Conservation (phyloP, 2,329 filamentous ascomycete species). For the Colletotrichum costaricense region DNA sequence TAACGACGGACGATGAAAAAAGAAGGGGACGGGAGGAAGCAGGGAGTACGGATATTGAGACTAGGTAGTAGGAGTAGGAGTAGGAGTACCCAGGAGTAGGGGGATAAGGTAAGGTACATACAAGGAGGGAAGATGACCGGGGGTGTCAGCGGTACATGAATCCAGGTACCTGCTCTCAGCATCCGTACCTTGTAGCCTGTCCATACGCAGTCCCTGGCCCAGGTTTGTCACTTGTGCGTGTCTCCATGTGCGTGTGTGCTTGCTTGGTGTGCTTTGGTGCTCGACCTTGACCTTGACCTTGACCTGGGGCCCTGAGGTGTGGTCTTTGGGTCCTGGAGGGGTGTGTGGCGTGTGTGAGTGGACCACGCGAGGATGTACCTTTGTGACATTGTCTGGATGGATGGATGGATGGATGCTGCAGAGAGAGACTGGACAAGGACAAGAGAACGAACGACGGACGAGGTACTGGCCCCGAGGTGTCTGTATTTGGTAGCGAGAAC, state of each 20-base stretch:
- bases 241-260: not conserved
- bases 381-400: not conserved
- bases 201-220: not conserved
- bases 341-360: not conserved
- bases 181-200: no score
- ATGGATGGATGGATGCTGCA: not conserved
- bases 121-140: not conserved
- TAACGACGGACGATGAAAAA: constrained; percentile 29
- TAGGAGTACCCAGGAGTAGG: not conserved
- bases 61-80: not conserved
- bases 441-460: not conserved
- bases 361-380: not conserved
- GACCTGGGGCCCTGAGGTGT: constrained; percentile 11
- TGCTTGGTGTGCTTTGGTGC: constrained; percentile 6
- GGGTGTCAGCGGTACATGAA: constrained; percentile 14
- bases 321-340: not conserved
- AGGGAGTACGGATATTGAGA: not conserved
- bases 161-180: not conserved
- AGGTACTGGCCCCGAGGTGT: not conserved
- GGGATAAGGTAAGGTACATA: not conserved
- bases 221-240: not conserved
- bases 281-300: not conserved
- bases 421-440: not conserved
- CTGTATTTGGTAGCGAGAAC: not conserved
- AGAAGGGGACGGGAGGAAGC: constrained; percentile 17